Conservation (phyloP, 1,139 yeast species). For the Citeromyces hawaiiensis region DNA sequence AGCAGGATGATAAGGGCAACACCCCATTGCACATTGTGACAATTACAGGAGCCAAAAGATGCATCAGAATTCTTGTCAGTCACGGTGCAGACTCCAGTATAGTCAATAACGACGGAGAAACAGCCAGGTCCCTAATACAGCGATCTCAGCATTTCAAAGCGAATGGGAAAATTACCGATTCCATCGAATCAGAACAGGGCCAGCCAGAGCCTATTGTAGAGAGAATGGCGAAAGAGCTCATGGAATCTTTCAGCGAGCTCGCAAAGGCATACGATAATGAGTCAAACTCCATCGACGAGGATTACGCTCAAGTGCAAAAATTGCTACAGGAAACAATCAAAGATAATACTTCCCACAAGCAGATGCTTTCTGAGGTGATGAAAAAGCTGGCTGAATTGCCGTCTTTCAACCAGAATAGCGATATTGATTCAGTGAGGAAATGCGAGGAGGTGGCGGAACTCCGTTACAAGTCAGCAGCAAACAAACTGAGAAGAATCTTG, state of each 20-base stretch:
- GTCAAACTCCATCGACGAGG: neutral
- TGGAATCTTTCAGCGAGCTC: neutral
- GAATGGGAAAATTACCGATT: neutral
- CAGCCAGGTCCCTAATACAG: constrained; percentile 1
- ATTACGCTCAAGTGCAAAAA: neutral
- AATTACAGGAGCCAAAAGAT: constrained; percentile 57
- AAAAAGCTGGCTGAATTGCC: constrained; percentile 41
- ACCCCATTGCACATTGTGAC: constrained; percentile 83
- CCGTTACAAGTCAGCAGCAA: neutral
- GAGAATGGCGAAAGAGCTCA: neutral
- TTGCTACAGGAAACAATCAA: neutral
- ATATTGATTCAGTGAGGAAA: neutral
- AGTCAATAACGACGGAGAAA: constrained; percentile 31
- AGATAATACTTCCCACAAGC: constrained; percentile 17
- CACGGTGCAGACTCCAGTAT: constrained; percentile 66
- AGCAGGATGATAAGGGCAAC: constrained; percentile 75
- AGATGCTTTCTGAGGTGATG: constrained; percentile 24
- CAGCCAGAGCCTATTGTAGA: neutral
- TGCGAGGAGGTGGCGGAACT: neutral
- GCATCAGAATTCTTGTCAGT: constrained; percentile 58
- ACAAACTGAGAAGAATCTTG: constrained; percentile 18
- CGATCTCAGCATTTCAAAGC: neutral
- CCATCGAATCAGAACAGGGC: neutral
- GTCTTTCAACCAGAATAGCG: constrained; percentile 15
- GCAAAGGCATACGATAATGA: neutral